phyloP scores from a whole-genome alignment of 1,284 basidiomycete genomes.

The Cutaneotrichosporon sp. region DNA sequence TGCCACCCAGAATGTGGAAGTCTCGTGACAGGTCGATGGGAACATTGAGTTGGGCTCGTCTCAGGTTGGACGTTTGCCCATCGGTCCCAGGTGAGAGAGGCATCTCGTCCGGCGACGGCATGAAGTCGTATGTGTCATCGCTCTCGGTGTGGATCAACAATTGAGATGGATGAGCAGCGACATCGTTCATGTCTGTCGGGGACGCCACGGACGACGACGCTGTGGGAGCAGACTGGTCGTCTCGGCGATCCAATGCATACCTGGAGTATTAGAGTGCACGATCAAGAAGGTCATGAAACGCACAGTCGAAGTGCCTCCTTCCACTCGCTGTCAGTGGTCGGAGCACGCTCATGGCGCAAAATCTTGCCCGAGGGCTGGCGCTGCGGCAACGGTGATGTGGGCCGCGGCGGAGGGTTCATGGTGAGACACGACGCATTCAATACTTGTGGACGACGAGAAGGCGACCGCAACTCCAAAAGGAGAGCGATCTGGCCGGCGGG shows the following conservation, averaged over 20 bases:
- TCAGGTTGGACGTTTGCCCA: neutral
- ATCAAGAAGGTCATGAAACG: neutral
- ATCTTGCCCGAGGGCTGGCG: neutral
- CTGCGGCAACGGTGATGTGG: neutral
- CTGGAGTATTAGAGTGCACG: conserved; percentile 3
- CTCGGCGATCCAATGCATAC: conserved; percentile 8
- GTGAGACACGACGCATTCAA: too few species aligned
- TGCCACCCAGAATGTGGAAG: conserved; percentile 4
- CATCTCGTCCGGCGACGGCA: neutral
- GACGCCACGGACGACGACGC: too few species aligned
- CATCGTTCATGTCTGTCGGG: neutral
- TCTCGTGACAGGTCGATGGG: neutral
- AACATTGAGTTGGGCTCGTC: neutral
- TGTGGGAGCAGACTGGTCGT: too few species aligned
- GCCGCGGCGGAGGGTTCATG: too few species aligned
- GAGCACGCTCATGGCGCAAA: conserved; percentile 6
- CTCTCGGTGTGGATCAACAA: conserved; percentile 7
- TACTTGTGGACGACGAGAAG: too few species aligned
- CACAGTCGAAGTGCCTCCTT: conserved; percentile 17
- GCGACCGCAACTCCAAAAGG: too few species aligned
- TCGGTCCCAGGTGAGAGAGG: too few species aligned
- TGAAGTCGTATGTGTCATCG: neutral
- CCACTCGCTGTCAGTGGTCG: conserved; percentile 24
- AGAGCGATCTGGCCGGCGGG: too few species aligned
- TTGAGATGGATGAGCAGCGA: neutral